These are phyloP conservation scores for Croton laevigatus DNA, from an alignment of 441 rosid genomes.

Conservation along the genomic window DNA sequence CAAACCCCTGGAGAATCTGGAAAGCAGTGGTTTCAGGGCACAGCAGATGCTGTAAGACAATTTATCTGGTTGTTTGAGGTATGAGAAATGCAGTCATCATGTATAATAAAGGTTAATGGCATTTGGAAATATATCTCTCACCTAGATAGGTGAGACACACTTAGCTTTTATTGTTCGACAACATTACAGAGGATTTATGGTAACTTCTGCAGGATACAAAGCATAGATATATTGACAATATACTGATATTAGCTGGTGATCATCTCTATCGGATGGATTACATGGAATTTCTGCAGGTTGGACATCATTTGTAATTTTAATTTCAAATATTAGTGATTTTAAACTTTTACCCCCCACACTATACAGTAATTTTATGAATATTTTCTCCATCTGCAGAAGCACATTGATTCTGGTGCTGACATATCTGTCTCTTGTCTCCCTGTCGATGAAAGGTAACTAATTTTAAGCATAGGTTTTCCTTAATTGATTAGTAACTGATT, in stretches of 20 bases:
- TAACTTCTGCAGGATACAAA: conserved; percentile 53
- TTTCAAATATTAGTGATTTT: background rate
- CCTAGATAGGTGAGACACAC: background rate
- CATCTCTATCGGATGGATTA: conserved; percentile 90
- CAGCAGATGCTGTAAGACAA: conserved; percentile 93
- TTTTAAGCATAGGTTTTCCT: background rate
- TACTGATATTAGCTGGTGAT: conserved; percentile 81
- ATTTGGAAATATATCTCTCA: conserved; percentile 9
- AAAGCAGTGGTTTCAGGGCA: conserved; percentile 90
- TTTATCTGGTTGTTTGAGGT: conserved; percentile 85
- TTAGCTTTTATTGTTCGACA: conserved; percentile 9
- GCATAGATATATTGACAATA: conserved; percentile 69
- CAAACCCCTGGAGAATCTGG: conserved; percentile 84
- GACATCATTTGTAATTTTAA: conserved; percentile 4
- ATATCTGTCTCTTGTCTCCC: conserved; percentile 77
- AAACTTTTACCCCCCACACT: background rate
- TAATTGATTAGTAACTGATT: conserved; percentile 40
- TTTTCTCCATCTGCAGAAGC: conserved; percentile 52
- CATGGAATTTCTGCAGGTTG: conserved; percentile 80
- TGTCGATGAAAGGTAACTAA: conserved; percentile 57
- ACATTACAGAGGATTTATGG: conserved; percentile 3
- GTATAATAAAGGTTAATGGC: background rate
- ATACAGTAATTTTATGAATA: background rate
- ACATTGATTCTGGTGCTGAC: conserved; percentile 70
- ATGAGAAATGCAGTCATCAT: conserved; percentile 4